These are phyloP conservation scores for Penicillium sp. DNA, from an alignment of 2,329 filamentous ascomycete genomes.

Conservation along the genomic window DNA sequence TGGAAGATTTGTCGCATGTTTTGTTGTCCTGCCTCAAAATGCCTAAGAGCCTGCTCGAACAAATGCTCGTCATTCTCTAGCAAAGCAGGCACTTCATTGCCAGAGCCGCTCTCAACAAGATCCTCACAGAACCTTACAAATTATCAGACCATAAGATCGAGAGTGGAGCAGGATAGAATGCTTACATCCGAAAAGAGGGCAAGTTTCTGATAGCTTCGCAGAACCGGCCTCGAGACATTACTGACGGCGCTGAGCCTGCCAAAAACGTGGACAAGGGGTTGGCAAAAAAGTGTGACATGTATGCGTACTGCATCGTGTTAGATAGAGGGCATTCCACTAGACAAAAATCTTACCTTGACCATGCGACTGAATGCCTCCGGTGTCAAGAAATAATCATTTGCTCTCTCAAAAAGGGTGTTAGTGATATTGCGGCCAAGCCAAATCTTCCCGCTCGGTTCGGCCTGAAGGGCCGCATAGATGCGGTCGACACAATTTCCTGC, in stretches of 20 bases:
- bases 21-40: constrained; percentile 41
- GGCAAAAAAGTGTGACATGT: constrained; percentile 64
- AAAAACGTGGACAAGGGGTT: constrained; percentile 57
- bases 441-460: constrained; percentile 35
- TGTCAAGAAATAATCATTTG: constrained; percentile 60
- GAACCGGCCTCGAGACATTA: constrained; percentile 40
- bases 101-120: constrained; percentile 38
- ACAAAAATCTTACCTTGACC: constrained; percentile 44
- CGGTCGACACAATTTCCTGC: constrained; percentile 48
- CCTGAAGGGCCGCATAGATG: constrained; percentile 42
- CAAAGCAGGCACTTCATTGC: constrained; percentile 41
- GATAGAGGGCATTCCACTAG: background rate
- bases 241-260: constrained; percentile 19
- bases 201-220: constrained; percentile 57
- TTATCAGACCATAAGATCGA: constrained; percentile 13
- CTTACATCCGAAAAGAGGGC: constrained; percentile 54
- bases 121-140: constrained; percentile 39
- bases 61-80: constrained; percentile 52
- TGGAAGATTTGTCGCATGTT: constrained; percentile 39
- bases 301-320: constrained; percentile 52
- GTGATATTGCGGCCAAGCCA: constrained; percentile 56
- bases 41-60: constrained; percentile 39
- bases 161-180: background rate
- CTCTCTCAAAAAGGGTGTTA: constrained; percentile 52
- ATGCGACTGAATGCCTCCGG: constrained; percentile 54